Conservation (phyloP, 305 asterid genomes). For the Solanum hybrid region DNA sequence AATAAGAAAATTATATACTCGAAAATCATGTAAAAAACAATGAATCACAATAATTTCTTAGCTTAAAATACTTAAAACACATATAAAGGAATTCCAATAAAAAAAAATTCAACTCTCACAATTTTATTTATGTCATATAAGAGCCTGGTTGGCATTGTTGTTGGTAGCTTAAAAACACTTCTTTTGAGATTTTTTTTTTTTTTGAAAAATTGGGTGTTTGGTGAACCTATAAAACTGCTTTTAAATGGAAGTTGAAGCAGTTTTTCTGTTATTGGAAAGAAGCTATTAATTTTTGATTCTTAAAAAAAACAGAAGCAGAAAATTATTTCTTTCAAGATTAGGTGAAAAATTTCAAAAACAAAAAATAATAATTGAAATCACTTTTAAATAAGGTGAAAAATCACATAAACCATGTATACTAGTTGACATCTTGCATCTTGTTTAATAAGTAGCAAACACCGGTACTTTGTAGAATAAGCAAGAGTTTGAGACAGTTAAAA, state of each 20-base stretch:
- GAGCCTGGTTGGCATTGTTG: neutral
- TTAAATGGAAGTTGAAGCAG: neutral
- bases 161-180: neutral
- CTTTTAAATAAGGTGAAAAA: neutral
- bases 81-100: no score
- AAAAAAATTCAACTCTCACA: no score
- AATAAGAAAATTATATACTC: neutral
- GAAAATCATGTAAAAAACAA: neutral
- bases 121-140: neutral
- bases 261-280: neutral
- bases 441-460: no score
- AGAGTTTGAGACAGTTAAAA: neutral
- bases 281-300: neutral
- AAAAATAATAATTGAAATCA: neutral
- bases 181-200: neutral
- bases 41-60: neutral
- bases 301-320: neutral
- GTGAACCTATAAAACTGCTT: no score
- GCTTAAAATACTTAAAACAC: neutral
- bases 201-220: neutral
- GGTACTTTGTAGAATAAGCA: neutral
- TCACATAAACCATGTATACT: no score
- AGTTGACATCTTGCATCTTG: neutral
- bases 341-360: neutral
- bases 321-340: no score